Conservation (phyloP, 768 basidiomycete genomes). For the Clitopilus hobsonii region DNA sequence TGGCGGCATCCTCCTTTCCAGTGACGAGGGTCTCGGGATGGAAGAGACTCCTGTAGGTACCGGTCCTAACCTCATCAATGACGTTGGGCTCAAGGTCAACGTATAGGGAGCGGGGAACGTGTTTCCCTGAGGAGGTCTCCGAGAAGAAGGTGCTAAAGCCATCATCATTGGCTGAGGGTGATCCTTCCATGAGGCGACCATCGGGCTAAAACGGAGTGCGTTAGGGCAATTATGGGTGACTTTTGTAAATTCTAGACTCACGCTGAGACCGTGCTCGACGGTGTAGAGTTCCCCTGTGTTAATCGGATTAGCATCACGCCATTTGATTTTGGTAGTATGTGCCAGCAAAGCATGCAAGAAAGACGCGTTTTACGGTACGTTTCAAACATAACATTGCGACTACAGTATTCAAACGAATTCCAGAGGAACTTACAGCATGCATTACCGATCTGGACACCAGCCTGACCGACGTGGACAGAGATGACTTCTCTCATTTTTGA, state of each 20-base stretch:
- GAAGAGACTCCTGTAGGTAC: constrained; percentile 90
- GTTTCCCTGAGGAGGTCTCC: constrained; percentile 88
- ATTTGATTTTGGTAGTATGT: constrained; percentile 5
- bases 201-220: constrained; percentile 63
- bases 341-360: constrained; percentile 4
- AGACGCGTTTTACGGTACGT: constrained; percentile 12
- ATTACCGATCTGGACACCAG: constrained; percentile 92
- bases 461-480: constrained; percentile 95
- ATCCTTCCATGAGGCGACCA: constrained; percentile 75
- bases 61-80: constrained; percentile 92
- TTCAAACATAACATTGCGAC: constrained; percentile 5
- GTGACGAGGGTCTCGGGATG: constrained; percentile 97
- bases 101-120: constrained; percentile 95
- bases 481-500: constrained; percentile 85
- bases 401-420: constrained; percentile 3
- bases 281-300: constrained; percentile 93
- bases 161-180: constrained; percentile 65
- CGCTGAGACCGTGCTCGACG: constrained; percentile 93
- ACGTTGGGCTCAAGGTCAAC: constrained; percentile 94
- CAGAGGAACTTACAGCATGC: constrained; percentile 76
- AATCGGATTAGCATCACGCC: constrained; percentile 19
- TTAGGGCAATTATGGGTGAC: constrained; percentile 11
- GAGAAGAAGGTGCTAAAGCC: constrained; percentile 99
- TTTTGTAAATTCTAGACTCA: constrained; percentile 34
- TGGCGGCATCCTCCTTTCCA: constrained; percentile 98